Conservation (phyloP, 2,329 filamentous ascomycete species). For the Monosporascus sp. region DNA sequence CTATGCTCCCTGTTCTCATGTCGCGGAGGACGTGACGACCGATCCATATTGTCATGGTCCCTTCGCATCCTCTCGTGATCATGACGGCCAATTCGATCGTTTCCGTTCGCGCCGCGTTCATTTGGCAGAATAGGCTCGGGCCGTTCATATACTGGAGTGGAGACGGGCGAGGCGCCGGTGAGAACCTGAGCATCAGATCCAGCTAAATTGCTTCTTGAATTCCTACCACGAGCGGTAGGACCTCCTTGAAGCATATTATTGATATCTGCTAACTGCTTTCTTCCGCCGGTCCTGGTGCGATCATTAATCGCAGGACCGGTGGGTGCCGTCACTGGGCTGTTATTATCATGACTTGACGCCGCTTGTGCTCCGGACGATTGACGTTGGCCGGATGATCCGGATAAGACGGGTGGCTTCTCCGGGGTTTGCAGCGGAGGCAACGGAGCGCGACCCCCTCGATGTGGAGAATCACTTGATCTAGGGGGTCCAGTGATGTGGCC, state of each 20-base stretch:
- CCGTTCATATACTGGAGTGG: conserved; percentile 46
- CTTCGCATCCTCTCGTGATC: conserved; percentile 32
- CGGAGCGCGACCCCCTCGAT: conserved; percentile 19
- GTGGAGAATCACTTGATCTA: conserved; percentile 17
- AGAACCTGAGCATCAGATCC: conserved; percentile 54
- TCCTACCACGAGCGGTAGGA: conserved; percentile 30
- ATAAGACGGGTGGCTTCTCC: conserved; percentile 25
- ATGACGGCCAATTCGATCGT: conserved; percentile 25
- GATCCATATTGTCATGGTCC: conserved; percentile 41
- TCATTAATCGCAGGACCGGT: conserved; percentile 30
- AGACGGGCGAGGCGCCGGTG: conserved; percentile 47
- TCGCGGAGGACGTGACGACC: conserved; percentile 34
- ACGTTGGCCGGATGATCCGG: conserved; percentile 20
- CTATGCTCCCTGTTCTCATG: conserved; percentile 48
- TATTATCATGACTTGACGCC: conserved; percentile 17
- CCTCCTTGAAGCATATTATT: conserved; percentile 51
- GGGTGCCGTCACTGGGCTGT: conserved; percentile 24
- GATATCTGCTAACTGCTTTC: conserved; percentile 54
- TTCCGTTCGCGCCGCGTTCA: conserved; percentile 28
- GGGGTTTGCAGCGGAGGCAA: conserved; percentile 27
- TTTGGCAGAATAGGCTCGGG: conserved; percentile 37
- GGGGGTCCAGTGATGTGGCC: conserved; percentile 30
- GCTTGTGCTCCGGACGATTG: conserved; percentile 17
- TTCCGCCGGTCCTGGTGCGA: conserved; percentile 34
- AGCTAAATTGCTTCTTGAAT: conserved; percentile 39